phyloP scores from a whole-genome alignment of 129 eudicot genomes.

The Flaveria brownii region DNA sequence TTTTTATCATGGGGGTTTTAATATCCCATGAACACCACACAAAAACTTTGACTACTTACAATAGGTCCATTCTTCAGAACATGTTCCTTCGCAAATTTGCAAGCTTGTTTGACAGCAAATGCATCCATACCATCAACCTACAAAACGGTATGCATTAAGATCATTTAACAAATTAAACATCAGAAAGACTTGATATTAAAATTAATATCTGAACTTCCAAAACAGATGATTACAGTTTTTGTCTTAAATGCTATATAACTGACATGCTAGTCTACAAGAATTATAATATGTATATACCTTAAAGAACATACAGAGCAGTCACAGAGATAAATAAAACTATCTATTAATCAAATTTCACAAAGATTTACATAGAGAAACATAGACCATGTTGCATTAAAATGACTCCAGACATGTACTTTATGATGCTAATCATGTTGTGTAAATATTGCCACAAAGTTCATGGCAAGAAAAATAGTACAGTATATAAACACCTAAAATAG shows the following conservation, averaged over 20 bases:
- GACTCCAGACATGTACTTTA: too few species aligned
- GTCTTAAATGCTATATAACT: background rate
- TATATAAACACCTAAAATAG: too few species aligned
- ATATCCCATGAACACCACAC: background rate
- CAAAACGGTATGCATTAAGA: background rate
- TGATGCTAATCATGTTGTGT: too few species aligned
- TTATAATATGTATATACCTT: background rate
- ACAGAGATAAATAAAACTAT: too few species aligned
- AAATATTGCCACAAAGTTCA: too few species aligned
- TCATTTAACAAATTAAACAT: background rate
- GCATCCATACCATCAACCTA: slow-evolving; percentile 99
- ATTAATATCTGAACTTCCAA: background rate
- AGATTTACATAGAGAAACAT: too few species aligned
- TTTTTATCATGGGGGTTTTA: background rate
- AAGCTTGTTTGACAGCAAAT: slow-evolving; percentile 96
- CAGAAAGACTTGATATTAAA: background rate
- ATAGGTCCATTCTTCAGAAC: slow-evolving; percentile 95
- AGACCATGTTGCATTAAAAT: too few species aligned
- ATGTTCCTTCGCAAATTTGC: slow-evolving; percentile 95
- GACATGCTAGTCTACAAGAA: background rate
- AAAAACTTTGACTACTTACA: slow-evolving; percentile 47
- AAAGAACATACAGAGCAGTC: too few species aligned
- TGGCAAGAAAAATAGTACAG: too few species aligned
- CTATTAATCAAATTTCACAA: too few species aligned
- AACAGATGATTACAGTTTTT: background rate